phyloP scores from a whole-genome alignment of 257 asterid species.

The Oldenlandia corymbosa region DNA sequence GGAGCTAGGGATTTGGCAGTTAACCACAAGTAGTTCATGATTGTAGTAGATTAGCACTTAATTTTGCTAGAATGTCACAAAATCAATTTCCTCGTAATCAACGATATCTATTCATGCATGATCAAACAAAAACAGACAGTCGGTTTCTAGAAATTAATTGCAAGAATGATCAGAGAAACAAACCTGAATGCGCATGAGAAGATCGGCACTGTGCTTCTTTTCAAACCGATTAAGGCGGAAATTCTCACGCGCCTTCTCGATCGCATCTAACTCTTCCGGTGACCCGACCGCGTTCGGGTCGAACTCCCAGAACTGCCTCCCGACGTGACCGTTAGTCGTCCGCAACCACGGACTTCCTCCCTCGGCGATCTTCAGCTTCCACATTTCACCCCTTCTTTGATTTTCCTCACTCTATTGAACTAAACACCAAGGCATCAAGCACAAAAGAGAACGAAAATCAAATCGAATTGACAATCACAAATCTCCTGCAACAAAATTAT shows the following conservation, averaged over 20 bases:
- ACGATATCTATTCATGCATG: background rate
- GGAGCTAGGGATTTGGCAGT: too few relatives aligned
- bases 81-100: background rate
- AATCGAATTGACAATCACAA: background rate
- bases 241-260: slow-evolving; percentile 57
- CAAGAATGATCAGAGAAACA: background rate
- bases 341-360: slow-evolving; percentile 91
- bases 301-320: slow-evolving; percentile 88
- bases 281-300: slow-evolving; percentile 49
- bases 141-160: background rate
- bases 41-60: too few relatives aligned
- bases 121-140: background rate
- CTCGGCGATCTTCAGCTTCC: slow-evolving; percentile 83
- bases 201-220: slow-evolving; percentile 82
- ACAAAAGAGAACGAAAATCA: background rate
- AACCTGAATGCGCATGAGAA: slow-evolving; percentile 88
- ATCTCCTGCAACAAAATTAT: background rate
- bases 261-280: slow-evolving; percentile 68
- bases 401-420: background rate
- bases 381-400: slow-evolving; percentile 42
- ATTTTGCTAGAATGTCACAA: background rate
- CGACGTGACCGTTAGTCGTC: slow-evolving; percentile 58
- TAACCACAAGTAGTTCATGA: too few relatives aligned
- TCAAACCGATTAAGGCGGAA: slow-evolving; percentile 55
- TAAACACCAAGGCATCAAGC: background rate